phyloP scores from a whole-genome alignment of 495 filamentous ascomycete species.

The Trichocladium antarcticum region DNA sequence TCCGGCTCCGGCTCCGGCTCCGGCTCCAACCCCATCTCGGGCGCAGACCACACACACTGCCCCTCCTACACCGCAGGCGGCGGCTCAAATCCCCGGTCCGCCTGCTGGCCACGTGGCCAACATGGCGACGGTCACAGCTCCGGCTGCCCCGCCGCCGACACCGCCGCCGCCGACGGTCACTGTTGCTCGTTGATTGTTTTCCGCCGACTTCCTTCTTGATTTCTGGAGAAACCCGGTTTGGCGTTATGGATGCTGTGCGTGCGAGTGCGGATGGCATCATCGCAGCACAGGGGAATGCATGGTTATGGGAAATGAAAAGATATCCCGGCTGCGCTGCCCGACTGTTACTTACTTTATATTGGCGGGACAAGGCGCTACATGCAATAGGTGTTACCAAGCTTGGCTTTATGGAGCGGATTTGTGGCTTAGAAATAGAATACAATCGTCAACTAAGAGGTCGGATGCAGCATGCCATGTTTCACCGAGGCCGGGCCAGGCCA shows the following conservation, averaged over 20 bases:
- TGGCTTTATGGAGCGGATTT: neutral
- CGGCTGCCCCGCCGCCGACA: neutral
- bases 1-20: neutral
- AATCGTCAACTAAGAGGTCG: too few relatives aligned
- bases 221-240: neutral
- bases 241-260: neutral
- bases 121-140: neutral
- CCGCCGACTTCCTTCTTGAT: neutral
- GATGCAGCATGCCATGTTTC: too few relatives aligned
- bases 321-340: neutral
- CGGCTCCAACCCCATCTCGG: neutral
- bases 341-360: too few relatives aligned
- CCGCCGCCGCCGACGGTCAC: neutral
- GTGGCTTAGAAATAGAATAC: neutral
- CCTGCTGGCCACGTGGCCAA: neutral
- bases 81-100: neutral
- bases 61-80: neutral
- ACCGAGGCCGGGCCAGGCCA: slow-evolving; percentile 45
- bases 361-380: neutral
- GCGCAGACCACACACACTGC: neutral
- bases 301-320: neutral
- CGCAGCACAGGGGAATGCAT: neutral
- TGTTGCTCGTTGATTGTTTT: neutral
- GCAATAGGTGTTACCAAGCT: neutral
- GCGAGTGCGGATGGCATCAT: neutral